Evolutionary conservation across 2,329 filamentous ascomycete species (phyloP), one percentile per base, ranked within the genome.

Genomic region (Hypoxylon sp.): DNA sequence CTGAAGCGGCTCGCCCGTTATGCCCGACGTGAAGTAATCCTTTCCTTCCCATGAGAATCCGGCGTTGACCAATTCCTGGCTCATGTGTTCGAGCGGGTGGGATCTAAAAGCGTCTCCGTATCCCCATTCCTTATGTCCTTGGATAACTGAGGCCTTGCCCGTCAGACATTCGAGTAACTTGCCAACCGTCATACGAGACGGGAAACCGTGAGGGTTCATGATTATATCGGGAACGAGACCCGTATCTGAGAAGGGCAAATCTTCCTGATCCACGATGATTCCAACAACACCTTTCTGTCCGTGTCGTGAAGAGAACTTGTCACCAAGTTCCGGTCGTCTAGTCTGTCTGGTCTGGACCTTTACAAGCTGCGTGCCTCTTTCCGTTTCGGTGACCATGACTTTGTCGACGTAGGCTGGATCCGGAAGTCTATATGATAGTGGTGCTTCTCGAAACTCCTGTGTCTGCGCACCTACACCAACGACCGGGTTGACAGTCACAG

Each of bases 121-220:
- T 17, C 95, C 94, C 70, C 97, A 97, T 65, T 96, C 89, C 55
- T 91, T 87, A 5, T 88, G 86, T 3, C 94, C 94, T 51, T 87
- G 83, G 3, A 99, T 73, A 2, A 99, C 86, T 8, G 92, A 91
- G 0, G 94, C 94, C 73, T 99, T 99, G 59, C 94, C 94, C 0
- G 92, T 91, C 11, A 99, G 80, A 32, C 96, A 89, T 70, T 99
- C 94, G 40, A 99, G 83, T 78, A 99, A 89, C 73, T 99, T 99
- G 21, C 94, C 94, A 57, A 99, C 94, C 44, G 94, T 99, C 94
- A 99, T 99, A 72, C 94, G 94, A 21, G 93, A 97, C 1, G 94
- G 94, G 80, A 99, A 99, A 86, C 94, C 94, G 75, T 99, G 94
- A 0, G 95, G 94, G 77, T 99, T 99, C 94, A 99, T 99, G 83